Evolutionary conservation across 495 filamentous ascomycete genomes (phyloP), one percentile per base, ranked within the genome.

Genomic region (Xylaria scruposa): DNA sequence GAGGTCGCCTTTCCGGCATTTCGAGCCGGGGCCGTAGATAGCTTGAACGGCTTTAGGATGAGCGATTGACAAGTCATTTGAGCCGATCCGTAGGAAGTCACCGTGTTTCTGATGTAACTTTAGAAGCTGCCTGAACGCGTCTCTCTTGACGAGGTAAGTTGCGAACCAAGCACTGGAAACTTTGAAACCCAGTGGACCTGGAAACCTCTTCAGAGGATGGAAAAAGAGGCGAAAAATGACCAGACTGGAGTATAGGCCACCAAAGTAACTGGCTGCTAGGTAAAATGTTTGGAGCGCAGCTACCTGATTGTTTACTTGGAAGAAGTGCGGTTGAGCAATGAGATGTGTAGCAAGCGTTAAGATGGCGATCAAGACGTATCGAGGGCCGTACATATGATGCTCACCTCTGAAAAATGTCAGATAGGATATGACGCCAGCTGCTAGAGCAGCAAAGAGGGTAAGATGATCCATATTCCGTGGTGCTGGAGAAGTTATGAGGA

Each of bases 71-170:
- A 84, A 31, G 58, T 83, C 82, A 60, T 74, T 79, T 10, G 82
- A 78, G 76, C 82, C 82, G 38, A 83, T 82, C 15, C 82, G 80
- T 15, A 85, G 72, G 61, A 84, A 81, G 54, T 83, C 76, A 3
- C 83, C 83, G 64, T 84, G 84, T 64, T 78, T 40, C 0, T 74
- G 26, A 53, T 80, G 77, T 4, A 81, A 61, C 5, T 67, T 36
- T 3, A 75, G 51, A 0, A 78, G 44, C 68, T 81, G 79, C 4
- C 79, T 70, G 65, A 81, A 80, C 1, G 81, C 72, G 47, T 81
- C 81, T 24, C 75, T 36, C 6, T 74, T 74, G 29, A 70, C 74
- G 17, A 56, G 72, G 67, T 54, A 71, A 17, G 59, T 74, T 4
- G 75, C 69, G 26, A 75, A 69, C 38, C 68, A 80, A 10, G 84